Percentiles rank a stretch among this genome's conserved stretches.
Conservation (phyloP, 2,329 filamentous ascomycete species). For the Aspergillus eucalypticola region DNA sequence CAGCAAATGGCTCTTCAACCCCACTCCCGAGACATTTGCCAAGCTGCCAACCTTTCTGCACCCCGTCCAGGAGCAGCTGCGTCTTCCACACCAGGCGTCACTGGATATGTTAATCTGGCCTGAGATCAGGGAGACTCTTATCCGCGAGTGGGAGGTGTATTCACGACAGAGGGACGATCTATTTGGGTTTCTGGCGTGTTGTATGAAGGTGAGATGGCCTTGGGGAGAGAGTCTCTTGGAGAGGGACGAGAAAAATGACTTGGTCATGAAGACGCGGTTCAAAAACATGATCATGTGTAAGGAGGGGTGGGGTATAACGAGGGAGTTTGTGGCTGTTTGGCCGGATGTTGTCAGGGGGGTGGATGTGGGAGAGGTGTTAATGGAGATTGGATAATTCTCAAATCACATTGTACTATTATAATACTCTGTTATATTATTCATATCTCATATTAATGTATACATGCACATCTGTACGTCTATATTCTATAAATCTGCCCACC, state of each 20-base stretch:
- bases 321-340: constrained; percentile 2
- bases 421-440: too few relatives aligned
- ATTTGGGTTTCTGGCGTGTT: constrained; percentile 8
- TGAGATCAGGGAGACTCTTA: constrained; percentile 26
- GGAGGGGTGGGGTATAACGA: constrained; percentile 7
- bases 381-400: constrained; percentile 1
- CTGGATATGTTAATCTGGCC: constrained; percentile 28
- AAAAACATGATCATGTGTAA: constrained; percentile 13
- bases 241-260: constrained; percentile 12
- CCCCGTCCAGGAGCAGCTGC: constrained; percentile 23
- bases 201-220: constrained; percentile 19
- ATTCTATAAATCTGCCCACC: too few relatives aligned
- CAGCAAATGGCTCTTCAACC: constrained; percentile 25
- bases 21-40: constrained; percentile 23
- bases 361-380: constrained; percentile 2
- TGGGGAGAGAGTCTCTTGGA: constrained; percentile 15
- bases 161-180: constrained; percentile 7
- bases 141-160: constrained; percentile 25
- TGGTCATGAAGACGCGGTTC: constrained; percentile 13
- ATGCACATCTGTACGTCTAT: too few relatives aligned
- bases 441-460: too few relatives aligned
- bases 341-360: constrained; percentile 7
- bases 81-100: constrained; percentile 20
- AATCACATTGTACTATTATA: too few relatives aligned
- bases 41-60: constrained; percentile 21